A percentile compares a stretch with the other conserved stretches of the same genome.
Evolutionary conservation across 2,329 filamentous ascomycete species (phyloP).

Genomic region (Didymella pomorum): DNA sequence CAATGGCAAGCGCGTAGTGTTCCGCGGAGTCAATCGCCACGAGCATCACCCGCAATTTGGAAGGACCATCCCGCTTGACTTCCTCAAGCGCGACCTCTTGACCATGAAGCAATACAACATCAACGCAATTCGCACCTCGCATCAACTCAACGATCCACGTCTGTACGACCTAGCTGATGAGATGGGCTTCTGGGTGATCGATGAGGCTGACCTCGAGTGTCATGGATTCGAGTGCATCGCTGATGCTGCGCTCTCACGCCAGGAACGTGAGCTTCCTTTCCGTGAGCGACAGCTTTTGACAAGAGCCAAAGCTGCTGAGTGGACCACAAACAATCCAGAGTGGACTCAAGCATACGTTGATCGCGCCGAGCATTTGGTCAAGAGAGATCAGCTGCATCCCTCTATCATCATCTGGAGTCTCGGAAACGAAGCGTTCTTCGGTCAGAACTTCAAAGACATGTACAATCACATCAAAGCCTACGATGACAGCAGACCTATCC

Average conservation of each 20-base stretch:
- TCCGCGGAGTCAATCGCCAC: slow-evolving; percentile 73
- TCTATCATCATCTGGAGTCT: slow-evolving; percentile 77
- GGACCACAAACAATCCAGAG: slow-evolving; percentile 66
- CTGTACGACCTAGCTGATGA: slow-evolving; percentile 70
- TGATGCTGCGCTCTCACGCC: slow-evolving; percentile 33
- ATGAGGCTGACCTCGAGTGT: slow-evolving; percentile 61
- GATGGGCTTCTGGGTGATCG: slow-evolving; percentile 72
- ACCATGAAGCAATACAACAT: slow-evolving; percentile 76
- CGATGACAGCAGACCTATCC: slow-evolving; percentile 68
- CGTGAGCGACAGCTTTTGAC: slow-evolving; percentile 67
- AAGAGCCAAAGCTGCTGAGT: slow-evolving; percentile 63
- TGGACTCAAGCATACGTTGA: slow-evolving; percentile 74
- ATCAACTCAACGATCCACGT: slow-evolving; percentile 70
- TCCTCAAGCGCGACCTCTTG: slow-evolving; percentile 67
- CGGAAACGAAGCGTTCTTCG: slow-evolving; percentile 78
- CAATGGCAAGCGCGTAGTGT: slow-evolving; percentile 67
- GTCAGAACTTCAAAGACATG: slow-evolving; percentile 73
- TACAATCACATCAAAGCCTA: slow-evolving; percentile 66
- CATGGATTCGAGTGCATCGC: slow-evolving; percentile 55
- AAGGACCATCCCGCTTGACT: slow-evolving; percentile 69
- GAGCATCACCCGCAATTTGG: slow-evolving; percentile 73
- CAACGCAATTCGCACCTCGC: slow-evolving; percentile 73
- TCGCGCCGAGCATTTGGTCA: slow-evolving; percentile 68
- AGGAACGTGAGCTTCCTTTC: slow-evolving; percentile 59
- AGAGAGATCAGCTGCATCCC: slow-evolving; percentile 74